These are phyloP conservation scores for Tylopilus vinaceipallidus DNA, from an alignment of 768 basidiomycete genomes.

Conservation along the genomic window DNA sequence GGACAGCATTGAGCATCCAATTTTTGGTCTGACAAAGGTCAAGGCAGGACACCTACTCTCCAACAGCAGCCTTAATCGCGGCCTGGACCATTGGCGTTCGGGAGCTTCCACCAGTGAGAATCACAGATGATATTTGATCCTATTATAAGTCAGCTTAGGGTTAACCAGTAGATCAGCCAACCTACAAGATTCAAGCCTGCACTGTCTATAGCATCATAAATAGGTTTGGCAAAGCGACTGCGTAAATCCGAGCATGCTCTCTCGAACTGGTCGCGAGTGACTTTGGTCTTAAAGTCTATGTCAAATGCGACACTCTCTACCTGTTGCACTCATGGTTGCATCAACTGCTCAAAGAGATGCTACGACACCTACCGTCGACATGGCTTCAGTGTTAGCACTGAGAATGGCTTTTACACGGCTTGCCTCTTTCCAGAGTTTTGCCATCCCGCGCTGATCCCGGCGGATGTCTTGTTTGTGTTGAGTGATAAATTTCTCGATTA, in stretches of 20 bases:
- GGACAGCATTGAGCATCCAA: not conserved
- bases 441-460: slow-evolving; percentile 80
- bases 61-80: slow-evolving; percentile 74
- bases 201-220: slow-evolving; percentile 65
- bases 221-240: slow-evolving; percentile 61
- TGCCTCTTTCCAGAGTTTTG: slow-evolving; percentile 94
- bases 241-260: slow-evolving; percentile 64
- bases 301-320: slow-evolving; percentile 90
- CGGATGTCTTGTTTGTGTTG: slow-evolving; percentile 69
- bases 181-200: slow-evolving; percentile 68
- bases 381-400: slow-evolving; percentile 86
- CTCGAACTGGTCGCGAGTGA: slow-evolving; percentile 82
- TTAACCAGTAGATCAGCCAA: not conserved
- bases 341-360: not conserved
- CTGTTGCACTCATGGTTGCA: slow-evolving; percentile 32
- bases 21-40: not conserved
- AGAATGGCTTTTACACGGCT: slow-evolving; percentile 86
- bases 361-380: slow-evolving; percentile 53
- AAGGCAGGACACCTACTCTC: slow-evolving; percentile 67
- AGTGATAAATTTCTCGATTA: slow-evolving; percentile 70
- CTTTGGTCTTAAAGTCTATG: slow-evolving; percentile 80
- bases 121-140: slow-evolving; percentile 82
- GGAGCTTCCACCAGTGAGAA: slow-evolving; percentile 89
- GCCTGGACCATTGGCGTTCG: slow-evolving; percentile 90
- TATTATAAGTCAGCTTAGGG: slow-evolving; percentile 27